These are phyloP conservation scores for Phytomonas serpens DNA, from an alignment of 208 protist genomes.

Conservation along the genomic window DNA sequence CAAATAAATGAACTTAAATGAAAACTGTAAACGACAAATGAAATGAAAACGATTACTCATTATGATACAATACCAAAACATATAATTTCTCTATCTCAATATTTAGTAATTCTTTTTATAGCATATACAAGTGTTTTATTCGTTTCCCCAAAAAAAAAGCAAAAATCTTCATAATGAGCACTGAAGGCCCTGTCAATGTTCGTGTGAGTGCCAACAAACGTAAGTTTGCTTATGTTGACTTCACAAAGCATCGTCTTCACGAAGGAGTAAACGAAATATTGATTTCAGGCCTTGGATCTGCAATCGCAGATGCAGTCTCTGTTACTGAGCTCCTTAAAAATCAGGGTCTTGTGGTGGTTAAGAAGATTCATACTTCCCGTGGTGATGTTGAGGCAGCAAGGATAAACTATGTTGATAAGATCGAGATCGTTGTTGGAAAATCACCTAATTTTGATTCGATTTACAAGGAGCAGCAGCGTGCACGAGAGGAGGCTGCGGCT, in stretches of 20 bases:
- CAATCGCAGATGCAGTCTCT: conserved; percentile 81
- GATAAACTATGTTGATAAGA: conserved; percentile 62
- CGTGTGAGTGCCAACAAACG: conserved; percentile 69
- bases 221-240: conserved; percentile 81
- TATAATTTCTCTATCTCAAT: neutral
- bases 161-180: conserved; percentile 5
- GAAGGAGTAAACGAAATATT: conserved; percentile 56
- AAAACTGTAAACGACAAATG: neutral
- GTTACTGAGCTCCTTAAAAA: conserved; percentile 85
- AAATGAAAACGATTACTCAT: neutral
- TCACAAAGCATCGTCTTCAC: conserved; percentile 74
- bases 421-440: conserved; percentile 72
- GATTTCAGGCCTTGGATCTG: conserved; percentile 73
- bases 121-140: neutral
- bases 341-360: conserved; percentile 71
- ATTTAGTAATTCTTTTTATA: conserved; percentile 2
- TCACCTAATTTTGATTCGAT: conserved; percentile 68
- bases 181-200: conserved; percentile 38
- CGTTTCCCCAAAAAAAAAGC: conserved; percentile 8
- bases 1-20: neutral
- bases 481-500: conserved; percentile 25
- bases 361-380: conserved; percentile 75
- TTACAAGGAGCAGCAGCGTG: conserved; percentile 77
- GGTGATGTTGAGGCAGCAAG: conserved; percentile 55
- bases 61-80: neutral